Percentiles rank a stretch among this genome's conserved stretches.
Conservation (phyloP, 148 eudicot species). For the Hydrangea macrophylla region DNA sequence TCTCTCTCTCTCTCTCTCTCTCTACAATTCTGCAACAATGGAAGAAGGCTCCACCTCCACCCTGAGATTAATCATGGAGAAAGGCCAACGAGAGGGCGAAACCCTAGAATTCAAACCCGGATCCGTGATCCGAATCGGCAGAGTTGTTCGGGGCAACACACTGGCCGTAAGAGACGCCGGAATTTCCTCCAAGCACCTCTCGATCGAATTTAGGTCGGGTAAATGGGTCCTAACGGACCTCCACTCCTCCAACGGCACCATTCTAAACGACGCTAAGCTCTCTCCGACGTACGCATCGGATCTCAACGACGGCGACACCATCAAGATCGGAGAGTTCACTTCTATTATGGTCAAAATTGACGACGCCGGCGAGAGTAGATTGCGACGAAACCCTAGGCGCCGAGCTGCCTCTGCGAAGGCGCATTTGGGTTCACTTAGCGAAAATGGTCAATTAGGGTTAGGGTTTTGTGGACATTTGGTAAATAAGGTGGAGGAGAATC, state of each 20-base stretch:
- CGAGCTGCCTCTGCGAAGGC: not conserved
- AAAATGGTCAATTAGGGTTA: constrained; percentile 16
- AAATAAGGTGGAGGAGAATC: constrained; percentile 19
- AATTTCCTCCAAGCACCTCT: constrained; percentile 68
- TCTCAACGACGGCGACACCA: constrained; percentile 43
- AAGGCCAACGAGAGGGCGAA: constrained; percentile 74
- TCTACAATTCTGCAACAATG: constrained; percentile 15
- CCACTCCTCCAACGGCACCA: constrained; percentile 74
- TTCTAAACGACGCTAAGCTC: constrained; percentile 36
- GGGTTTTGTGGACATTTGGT: constrained; percentile 20
- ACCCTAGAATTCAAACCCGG: constrained; percentile 40
- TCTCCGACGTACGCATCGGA: constrained; percentile 24
- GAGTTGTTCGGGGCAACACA: constrained; percentile 60
- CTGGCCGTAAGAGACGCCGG: constrained; percentile 69
- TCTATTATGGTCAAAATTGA: constrained; percentile 40
- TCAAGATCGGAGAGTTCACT: constrained; percentile 67
- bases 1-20: constrained; percentile 12
- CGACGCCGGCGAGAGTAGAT: constrained; percentile 7
- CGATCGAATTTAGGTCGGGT: constrained; percentile 29
- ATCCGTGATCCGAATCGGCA: constrained; percentile 45
- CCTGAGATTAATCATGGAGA: constrained; percentile 51
- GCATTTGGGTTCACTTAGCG: not conserved
- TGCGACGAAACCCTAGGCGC: constrained; percentile 28
- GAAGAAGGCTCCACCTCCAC: constrained; percentile 30
- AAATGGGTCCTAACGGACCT: constrained; percentile 61